A percentile compares a stretch with the other conserved stretches of the same genome.
Conservation (phyloP, 2,329 filamentous ascomycete genomes). For the Whalleya microplaca region DNA sequence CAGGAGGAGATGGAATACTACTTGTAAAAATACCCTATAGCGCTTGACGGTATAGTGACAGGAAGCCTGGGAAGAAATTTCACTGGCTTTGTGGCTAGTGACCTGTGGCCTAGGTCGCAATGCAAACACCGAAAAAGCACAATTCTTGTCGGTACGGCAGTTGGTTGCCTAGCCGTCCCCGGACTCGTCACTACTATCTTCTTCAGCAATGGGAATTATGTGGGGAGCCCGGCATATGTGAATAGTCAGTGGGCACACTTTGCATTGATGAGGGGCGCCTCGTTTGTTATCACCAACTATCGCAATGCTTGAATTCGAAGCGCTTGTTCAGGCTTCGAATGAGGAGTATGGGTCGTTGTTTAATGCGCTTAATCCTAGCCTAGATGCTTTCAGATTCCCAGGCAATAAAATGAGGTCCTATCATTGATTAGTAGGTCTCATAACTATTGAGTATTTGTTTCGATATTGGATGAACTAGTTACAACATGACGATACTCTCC, state of each 20-base stretch:
- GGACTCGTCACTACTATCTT: constrained; percentile 15
- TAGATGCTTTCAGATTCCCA: constrained; percentile 16
- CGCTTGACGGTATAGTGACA: no score
- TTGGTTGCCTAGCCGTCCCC: neutral
- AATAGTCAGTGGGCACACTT: constrained; percentile 4
- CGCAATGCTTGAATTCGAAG: constrained; percentile 9
- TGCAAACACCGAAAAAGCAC: constrained; percentile 11
- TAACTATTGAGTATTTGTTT: neutral
- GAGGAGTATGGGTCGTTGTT: constrained; percentile 13
- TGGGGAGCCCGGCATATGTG: constrained; percentile 1
- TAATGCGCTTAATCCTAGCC: constrained; percentile 10
- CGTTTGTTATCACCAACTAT: constrained; percentile 15
- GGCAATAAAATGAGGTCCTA: constrained; percentile 38
- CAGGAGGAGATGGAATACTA: constrained; percentile 39
- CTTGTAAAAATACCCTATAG: no score
- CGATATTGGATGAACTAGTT: neutral
- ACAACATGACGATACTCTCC: constrained; percentile 2
- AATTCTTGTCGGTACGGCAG: neutral
- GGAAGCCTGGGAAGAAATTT: no score
- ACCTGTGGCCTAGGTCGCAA: no score
- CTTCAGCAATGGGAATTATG: constrained; percentile 9
- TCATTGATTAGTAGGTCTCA: constrained; percentile 43
- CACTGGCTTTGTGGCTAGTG: no score
- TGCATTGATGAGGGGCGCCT: constrained; percentile 13
- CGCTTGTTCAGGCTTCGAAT: constrained; percentile 4